Conservation (phyloP, 305 asterid genomes). For the Petunia hybrid region DNA sequence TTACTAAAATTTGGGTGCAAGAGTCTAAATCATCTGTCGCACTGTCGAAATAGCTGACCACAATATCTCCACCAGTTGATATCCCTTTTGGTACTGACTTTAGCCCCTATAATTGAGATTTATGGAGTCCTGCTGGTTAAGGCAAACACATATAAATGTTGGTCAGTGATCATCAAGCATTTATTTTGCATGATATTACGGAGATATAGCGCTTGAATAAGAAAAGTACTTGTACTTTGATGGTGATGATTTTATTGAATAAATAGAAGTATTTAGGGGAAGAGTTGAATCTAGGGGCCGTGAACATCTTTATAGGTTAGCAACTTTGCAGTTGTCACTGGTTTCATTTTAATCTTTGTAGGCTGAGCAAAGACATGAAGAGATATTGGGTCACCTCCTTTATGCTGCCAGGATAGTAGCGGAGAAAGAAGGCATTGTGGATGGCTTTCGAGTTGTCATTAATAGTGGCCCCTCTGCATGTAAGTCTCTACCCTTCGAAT, state of each 20-base stretch:
- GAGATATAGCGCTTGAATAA: background rate
- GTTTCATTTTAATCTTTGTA: conserved; percentile 41
- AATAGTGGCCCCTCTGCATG: conserved; percentile 87
- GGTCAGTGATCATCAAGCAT: background rate
- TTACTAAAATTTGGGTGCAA: background rate
- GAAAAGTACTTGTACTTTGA: background rate
- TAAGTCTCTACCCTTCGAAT: conserved; percentile 43
- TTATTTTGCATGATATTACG: background rate
- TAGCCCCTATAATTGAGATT: background rate
- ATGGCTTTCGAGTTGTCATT: conserved; percentile 94
- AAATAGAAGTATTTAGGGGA: background rate
- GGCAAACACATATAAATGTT: background rate
- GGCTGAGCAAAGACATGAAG: conserved; percentile 85
- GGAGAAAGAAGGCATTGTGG: conserved; percentile 85
- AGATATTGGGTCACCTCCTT: conserved; percentile 85
- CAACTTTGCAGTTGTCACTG: conserved; percentile 24
- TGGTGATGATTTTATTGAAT: background rate
- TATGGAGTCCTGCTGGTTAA: background rate
- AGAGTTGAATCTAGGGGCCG: background rate
- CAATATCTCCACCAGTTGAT: background rate
- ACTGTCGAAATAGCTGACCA: background rate
- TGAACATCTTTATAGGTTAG: conserved; percentile 14
- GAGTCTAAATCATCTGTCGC: background rate
- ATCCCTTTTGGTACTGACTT: background rate
- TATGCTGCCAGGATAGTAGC: conserved; percentile 91